Evolutionary conservation across 805 yeast genomes (phyloP).

Genomic region (Nakazawaea ernobii): DNA sequence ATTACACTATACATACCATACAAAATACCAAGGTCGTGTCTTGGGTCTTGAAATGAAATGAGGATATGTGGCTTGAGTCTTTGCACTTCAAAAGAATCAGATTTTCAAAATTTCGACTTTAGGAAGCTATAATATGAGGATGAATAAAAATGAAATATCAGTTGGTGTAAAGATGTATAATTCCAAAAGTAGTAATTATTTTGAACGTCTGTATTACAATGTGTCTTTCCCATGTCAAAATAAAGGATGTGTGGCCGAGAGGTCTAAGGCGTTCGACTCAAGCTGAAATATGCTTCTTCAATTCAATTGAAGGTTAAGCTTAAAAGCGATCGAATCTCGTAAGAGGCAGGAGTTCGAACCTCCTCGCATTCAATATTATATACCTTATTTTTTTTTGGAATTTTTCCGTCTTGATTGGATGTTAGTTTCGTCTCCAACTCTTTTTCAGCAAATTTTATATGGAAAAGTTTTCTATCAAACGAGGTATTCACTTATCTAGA

Average conservation of each 20-base stretch:
- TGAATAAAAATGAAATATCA: background rate
- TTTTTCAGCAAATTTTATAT: no score
- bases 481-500: no score
- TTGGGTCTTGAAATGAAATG: no score
- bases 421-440: no score
- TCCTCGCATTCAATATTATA: conserved; percentile 11
- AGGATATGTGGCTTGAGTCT: no score
- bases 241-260: conserved; percentile 7
- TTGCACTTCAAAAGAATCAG: no score
- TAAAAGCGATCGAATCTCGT: conserved; percentile 11
- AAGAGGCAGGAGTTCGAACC: conserved; percentile 15
- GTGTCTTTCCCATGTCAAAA: background rate
- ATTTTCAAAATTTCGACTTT: background rate
- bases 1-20: no score
- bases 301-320: background rate
- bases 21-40: no score
- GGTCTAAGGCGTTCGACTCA: conserved; percentile 14
- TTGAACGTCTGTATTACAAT: background rate
- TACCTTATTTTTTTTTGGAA: background rate
- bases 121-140: background rate
- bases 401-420: no score
- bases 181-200: no score
- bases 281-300: conserved; percentile 1
- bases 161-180: background rate
- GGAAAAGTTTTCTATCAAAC: no score